Percentiles rank a stretch among this genome's conserved stretches.
Conservation (phyloP, 2,329 filamentous ascomycete species). For the Juglanconis sp. region DNA sequence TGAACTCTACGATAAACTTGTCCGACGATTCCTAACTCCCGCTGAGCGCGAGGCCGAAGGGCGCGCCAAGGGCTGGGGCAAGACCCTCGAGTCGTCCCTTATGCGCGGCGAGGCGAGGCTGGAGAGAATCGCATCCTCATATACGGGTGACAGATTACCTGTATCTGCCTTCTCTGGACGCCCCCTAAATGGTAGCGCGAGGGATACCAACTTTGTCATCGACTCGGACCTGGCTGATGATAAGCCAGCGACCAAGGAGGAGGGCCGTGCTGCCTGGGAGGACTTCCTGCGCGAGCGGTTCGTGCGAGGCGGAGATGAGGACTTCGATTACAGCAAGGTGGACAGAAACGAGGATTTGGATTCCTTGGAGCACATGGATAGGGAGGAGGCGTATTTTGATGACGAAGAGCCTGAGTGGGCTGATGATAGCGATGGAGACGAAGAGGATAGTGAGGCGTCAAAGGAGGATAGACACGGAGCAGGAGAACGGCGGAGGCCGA, state of each 20-base stretch:
- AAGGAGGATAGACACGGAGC: conserved; percentile 24
- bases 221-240: conserved; percentile 43
- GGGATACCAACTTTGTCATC: conserved; percentile 32
- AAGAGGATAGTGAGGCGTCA: conserved; percentile 25
- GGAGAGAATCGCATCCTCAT: conserved; percentile 43
- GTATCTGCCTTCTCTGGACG: neutral
- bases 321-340: conserved; percentile 72
- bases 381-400: conserved; percentile 76
- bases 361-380: conserved; percentile 54
- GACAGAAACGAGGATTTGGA: conserved; percentile 73
- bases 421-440: conserved; percentile 33
- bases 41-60: conserved; percentile 72
- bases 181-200: neutral
- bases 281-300: conserved; percentile 73
- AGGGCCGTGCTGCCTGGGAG: conserved; percentile 67
- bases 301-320: conserved; percentile 67
- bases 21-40: conserved; percentile 72
- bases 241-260: conserved; percentile 56
- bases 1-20: conserved; percentile 75
- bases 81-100: conserved; percentile 74
- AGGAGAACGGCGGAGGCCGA: conserved; percentile 22
- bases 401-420: conserved; percentile 71
- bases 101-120: conserved; percentile 74
- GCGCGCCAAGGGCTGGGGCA: conserved; percentile 72
- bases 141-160: conserved; percentile 37